Conservation (phyloP, 2,329 filamentous ascomycete species). For the Penicillium sp. region DNA sequence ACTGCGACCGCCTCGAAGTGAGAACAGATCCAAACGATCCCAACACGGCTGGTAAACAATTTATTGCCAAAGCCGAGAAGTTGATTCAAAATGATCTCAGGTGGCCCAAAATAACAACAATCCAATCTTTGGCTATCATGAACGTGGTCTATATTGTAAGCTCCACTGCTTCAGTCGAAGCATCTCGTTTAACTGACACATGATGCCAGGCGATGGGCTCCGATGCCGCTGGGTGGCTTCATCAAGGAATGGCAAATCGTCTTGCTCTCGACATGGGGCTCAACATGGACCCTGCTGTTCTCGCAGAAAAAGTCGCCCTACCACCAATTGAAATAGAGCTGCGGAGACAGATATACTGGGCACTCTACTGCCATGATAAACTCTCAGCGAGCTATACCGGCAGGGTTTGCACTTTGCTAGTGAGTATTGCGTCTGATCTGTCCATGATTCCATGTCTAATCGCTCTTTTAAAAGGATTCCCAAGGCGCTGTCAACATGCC, state of each 20-base stretch:
- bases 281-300: conserved; percentile 32
- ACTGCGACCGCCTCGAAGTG: conserved; percentile 31
- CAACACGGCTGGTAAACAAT: conserved; percentile 33
- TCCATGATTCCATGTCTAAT: background rate
- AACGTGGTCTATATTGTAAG: conserved; percentile 26
- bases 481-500: conserved; percentile 32
- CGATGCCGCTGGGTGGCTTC: conserved; percentile 37
- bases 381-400: conserved; percentile 35
- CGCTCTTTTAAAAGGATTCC: conserved; percentile 21
- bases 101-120: conserved; percentile 35
- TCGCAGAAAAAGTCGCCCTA: conserved; percentile 25
- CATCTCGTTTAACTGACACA: background rate
- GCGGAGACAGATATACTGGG: conserved; percentile 37
- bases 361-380: conserved; percentile 37
- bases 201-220: conserved; percentile 29
- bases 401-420: conserved; percentile 35
- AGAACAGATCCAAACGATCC: conserved; percentile 29
- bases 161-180: background rate
- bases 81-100: conserved; percentile 21
- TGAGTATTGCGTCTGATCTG: conserved; percentile 11
- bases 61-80: conserved; percentile 28
- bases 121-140: conserved; percentile 36
- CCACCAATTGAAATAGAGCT: conserved; percentile 29
- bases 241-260: conserved; percentile 38
- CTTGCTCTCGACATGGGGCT: conserved; percentile 39